phyloP scores from a whole-genome alignment of 2,329 filamentous ascomycete genomes.

The Leptosphaerulina australis region DNA sequence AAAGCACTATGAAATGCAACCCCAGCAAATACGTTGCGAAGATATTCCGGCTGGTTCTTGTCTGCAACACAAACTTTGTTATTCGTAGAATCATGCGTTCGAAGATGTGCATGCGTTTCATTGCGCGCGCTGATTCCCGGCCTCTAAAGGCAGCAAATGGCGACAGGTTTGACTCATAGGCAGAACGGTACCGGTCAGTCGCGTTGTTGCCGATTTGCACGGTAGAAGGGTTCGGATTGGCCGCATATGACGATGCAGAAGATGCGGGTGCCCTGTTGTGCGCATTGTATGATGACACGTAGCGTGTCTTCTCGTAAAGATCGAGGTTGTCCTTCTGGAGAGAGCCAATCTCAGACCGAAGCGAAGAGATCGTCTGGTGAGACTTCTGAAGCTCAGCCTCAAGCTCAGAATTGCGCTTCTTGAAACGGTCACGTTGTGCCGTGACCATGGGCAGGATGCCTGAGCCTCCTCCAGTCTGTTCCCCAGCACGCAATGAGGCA shows the following conservation, averaged over 20 bases:
- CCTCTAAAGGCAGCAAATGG: constrained; percentile 95
- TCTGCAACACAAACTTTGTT: constrained; percentile 88
- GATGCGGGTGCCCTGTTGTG: constrained; percentile 68
- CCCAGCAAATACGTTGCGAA: constrained; percentile 92
- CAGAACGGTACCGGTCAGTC: constrained; percentile 80
- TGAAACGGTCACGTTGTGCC: constrained; percentile 96
- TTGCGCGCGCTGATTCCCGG: constrained; percentile 87
- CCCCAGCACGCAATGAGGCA: constrained; percentile 65
- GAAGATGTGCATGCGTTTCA: constrained; percentile 89
- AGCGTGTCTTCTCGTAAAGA: constrained; percentile 96
- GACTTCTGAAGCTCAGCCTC: constrained; percentile 87
- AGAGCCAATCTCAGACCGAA: constrained; percentile 88
- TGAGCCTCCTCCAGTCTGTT: constrained; percentile 74
- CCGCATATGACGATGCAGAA: constrained; percentile 65
- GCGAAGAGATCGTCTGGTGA: constrained; percentile 79
- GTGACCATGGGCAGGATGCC: constrained; percentile 98
- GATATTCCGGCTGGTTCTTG: constrained; percentile 86
- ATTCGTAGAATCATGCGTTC: constrained; percentile 90
- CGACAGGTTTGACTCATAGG: constrained; percentile 93
- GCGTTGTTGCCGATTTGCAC: constrained; percentile 61
- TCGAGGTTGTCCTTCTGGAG: constrained; percentile 95
- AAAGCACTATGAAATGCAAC: constrained; percentile 85
- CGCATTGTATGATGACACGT: constrained; percentile 91
- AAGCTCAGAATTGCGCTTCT: constrained; percentile 89
- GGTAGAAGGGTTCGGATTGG: constrained; percentile 76